Evolutionary conservation across 1,139 yeast species (phyloP), one percentile per base, ranked within the genome.

Genomic region (Pichia sorboxylosa): DNA sequence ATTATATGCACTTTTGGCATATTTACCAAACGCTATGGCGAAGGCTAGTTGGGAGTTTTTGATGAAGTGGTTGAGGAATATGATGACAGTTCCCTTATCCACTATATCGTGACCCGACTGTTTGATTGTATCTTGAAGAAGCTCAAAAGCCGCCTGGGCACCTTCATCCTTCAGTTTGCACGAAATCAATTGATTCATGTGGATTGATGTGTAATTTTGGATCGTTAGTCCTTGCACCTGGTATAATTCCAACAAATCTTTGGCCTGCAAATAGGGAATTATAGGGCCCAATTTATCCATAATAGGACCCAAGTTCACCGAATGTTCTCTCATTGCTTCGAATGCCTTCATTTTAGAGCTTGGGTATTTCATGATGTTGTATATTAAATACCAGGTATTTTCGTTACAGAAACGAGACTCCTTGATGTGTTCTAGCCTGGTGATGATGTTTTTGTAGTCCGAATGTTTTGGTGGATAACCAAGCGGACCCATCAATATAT

Each of bases 331-430:
- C 54, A 50, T 49, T 18, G 41, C 16, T 7, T 41, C 38, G 13
- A 49, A 26, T 24, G 48, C 18, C 32, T 40, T 31, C 2, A 42
- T 6, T 29, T 45, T 42, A 1, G 47, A 33, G 13, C 39, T 39
- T 2, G 37, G 30, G 2, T 35, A 33, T 21, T 35, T 35, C 9
- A 50, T 35, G 21, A 41, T 28, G 8, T 44, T 37, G 26, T 41
- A 48, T 3, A 45, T 18, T 16, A 39, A 40, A 29, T 50, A 50
- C 51, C 52, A 50, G 2, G 54, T 49, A 16, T 47, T 2, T 13
- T 14, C 5, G 30, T 18, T 7, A 40, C 38, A 9, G 32, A 33
- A 2, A 33, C 31, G 21, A 33, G 24, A 17, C 44, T 8, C 22
- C 11, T 19, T 19, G 11, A 8, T 24, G 6, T 23, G 27, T 27